phyloP scores from a whole-genome alignment of 441 rosid species.

The Bocquillonia castaneifolia region DNA sequence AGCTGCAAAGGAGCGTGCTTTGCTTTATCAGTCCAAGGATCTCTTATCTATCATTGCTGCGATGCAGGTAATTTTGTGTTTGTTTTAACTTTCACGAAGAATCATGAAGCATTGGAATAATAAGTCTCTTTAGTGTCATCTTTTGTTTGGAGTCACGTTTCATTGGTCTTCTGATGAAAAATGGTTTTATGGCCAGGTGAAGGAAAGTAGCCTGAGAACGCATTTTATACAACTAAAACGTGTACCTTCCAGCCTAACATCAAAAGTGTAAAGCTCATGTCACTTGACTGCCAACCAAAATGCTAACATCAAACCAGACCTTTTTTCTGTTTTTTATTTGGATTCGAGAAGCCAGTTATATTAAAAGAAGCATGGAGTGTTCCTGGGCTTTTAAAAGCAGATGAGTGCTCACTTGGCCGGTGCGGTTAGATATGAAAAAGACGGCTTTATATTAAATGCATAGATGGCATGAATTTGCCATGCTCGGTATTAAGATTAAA shows the following conservation, averaged over 20 bases:
- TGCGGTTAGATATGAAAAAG: constrained; percentile 3
- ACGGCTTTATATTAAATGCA: constrained; percentile 17
- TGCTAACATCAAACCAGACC: constrained; percentile 39
- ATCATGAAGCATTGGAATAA: neutral
- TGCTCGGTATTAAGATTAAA: constrained; percentile 21
- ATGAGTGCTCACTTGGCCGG: constrained; percentile 19
- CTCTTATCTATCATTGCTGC: constrained; percentile 56
- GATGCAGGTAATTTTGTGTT: constrained; percentile 46
- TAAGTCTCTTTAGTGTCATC: neutral
- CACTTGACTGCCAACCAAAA: constrained; percentile 33
- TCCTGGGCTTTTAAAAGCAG: constrained; percentile 21
- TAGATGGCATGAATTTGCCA: constrained; percentile 22
- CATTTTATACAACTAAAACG: constrained; percentile 48
- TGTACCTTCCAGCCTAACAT: constrained; percentile 31
- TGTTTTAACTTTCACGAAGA: neutral
- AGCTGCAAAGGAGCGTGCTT: constrained; percentile 50
- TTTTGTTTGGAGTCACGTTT: no score
- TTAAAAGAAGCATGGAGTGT: constrained; percentile 18
- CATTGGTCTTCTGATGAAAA: constrained; percentile 3
- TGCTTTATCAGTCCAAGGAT: constrained; percentile 58
- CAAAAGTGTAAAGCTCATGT: constrained; percentile 35
- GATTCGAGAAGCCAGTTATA: constrained; percentile 24
- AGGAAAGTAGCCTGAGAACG: constrained; percentile 57
- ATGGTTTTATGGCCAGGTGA: constrained; percentile 45
- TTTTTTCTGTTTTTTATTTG: constrained; percentile 14